Conservation (phyloP, 1,284 basidiomycete species). For the Tetrapyrgos nigripes region DNA sequence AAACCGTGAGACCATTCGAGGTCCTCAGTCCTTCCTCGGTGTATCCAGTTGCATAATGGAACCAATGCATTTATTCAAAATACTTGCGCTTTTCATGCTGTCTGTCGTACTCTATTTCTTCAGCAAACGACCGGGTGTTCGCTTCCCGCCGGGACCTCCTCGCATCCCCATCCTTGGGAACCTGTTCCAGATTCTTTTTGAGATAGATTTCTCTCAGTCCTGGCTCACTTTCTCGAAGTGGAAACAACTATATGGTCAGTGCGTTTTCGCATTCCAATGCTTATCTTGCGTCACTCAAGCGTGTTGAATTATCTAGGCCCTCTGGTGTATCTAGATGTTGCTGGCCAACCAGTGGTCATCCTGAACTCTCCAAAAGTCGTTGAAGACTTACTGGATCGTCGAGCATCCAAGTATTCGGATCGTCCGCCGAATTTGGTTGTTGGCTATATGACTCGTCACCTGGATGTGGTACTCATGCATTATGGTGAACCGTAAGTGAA, state of each 20-base stretch:
- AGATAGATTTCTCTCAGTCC: background rate
- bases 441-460: background rate
- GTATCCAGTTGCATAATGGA: no score
- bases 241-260: constrained; percentile 10
- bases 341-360: constrained; percentile 8
- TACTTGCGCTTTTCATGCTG: no score
- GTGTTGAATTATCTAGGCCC: background rate
- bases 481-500: background rate
- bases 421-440: background rate
- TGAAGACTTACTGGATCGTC: constrained; percentile 4
- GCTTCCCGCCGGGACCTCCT: background rate
- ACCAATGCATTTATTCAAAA: no score
- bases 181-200: background rate
- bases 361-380: constrained; percentile 9
- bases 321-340: background rate
- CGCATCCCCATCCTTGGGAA: background rate
- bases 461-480: background rate
- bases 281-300: background rate
- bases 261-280: background rate
- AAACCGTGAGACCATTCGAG: no score
- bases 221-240: constrained; percentile 7
- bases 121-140: background rate
- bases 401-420: constrained; percentile 4
- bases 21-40: no score
- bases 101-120: no score